These are phyloP conservation scores for Phylloporus sp. DNA, from an alignment of 768 basidiomycete genomes.

Conservation along the genomic window DNA sequence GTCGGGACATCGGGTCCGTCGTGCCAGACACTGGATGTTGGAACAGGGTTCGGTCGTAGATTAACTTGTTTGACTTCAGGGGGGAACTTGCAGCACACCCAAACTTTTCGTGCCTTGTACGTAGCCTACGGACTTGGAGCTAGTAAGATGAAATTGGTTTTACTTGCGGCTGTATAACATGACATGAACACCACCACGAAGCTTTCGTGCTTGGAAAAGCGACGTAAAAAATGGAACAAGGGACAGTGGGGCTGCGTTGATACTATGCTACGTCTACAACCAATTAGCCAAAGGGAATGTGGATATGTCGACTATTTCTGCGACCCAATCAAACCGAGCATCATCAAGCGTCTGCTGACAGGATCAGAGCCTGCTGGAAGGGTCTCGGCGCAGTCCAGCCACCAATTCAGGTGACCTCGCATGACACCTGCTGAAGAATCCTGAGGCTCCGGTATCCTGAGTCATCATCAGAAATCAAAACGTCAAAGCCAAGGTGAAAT, in stretches of 20 bases:
- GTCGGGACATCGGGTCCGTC: not conserved
- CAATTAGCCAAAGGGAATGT: constrained; percentile 2
- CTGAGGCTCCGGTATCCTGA: constrained; percentile 33
- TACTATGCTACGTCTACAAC: constrained; percentile 10
- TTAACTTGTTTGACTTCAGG: not conserved
- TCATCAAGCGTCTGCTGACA: constrained; percentile 45
- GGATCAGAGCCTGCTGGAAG: constrained; percentile 33
- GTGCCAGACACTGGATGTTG: not conserved
- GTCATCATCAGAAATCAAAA: constrained; percentile 19
- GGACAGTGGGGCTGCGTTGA: constrained; percentile 9
- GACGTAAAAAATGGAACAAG: not conserved
- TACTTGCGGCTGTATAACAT: too few relatives aligned
- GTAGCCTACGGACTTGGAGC: too few relatives aligned
- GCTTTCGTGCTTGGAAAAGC: too few relatives aligned
- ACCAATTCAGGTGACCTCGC: constrained; percentile 53
- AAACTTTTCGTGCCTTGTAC: too few relatives aligned
- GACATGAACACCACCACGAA: too few relatives aligned
- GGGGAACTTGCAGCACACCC: too few relatives aligned
- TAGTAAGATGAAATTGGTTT: too few relatives aligned
- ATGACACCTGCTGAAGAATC: constrained; percentile 39
- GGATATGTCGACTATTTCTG: constrained; percentile 15
- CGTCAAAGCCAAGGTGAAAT: not conserved
- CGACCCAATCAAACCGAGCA: constrained; percentile 39
- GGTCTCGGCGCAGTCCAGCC: constrained; percentile 50
- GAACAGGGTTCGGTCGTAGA: not conserved